Conservation (phyloP, 2,329 filamentous ascomycete genomes). For the Myriosclerotinia duriaeana region DNA sequence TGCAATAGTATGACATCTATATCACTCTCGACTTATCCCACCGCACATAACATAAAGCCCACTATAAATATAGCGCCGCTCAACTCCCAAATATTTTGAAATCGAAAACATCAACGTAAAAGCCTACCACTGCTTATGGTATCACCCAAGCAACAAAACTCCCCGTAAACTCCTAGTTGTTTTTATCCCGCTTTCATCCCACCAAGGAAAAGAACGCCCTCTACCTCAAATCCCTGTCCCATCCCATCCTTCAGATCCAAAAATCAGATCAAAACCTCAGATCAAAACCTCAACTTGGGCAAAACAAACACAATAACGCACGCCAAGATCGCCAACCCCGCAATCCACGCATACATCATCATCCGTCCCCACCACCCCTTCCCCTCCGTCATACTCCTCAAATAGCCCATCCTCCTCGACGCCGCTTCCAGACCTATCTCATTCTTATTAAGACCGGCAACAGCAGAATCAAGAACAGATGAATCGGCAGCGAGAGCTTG, state of each 20-base stretch:
- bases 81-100: background rate
- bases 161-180: background rate
- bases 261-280: no score
- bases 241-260: background rate
- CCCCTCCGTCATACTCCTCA: slow-evolving; percentile 81
- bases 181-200: no score
- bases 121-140: slow-evolving; percentile 19
- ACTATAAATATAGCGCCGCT: background rate
- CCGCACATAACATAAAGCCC: no score
- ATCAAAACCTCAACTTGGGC: slow-evolving; percentile 81
- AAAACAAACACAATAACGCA: slow-evolving; percentile 79
- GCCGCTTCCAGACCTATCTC: slow-evolving; percentile 74
- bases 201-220: no score
- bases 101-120: background rate
- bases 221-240: background rate
- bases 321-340: slow-evolving; percentile 74
- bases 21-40: background rate
- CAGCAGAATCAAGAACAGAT: slow-evolving; percentile 68
- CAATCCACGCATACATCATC: slow-evolving; percentile 81
- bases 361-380: slow-evolving; percentile 79
- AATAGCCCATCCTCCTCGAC: slow-evolving; percentile 70
- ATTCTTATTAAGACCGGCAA: slow-evolving; percentile 74
- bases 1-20: background rate
- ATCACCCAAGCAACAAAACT: slow-evolving; percentile 18
- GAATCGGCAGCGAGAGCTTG: slow-evolving; percentile 69